These are phyloP conservation scores for Myriosclerotinia scirpicola DNA, from an alignment of 2,329 filamentous ascomycete genomes.

Conservation along the genomic window DNA sequence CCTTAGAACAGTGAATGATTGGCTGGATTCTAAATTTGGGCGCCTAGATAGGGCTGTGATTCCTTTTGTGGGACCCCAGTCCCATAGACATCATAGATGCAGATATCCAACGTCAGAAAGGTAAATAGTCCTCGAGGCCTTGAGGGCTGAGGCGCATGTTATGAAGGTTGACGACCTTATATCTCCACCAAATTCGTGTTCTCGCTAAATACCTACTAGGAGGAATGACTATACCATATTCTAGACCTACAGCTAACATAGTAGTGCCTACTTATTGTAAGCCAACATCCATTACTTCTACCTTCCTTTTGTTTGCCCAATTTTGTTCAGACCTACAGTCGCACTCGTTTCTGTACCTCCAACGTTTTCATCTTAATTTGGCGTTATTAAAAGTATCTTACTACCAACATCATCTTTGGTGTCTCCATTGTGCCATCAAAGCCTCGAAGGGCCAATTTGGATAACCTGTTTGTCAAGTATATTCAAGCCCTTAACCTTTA, in stretches of 20 bases:
- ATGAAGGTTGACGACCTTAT: constrained; percentile 5
- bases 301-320: constrained; percentile 11
- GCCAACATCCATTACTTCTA: constrained; percentile 4
- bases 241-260: constrained; percentile 16
- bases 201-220: background rate
- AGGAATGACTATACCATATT: constrained; percentile 9
- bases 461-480: constrained; percentile 9
- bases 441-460: background rate
- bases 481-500: constrained; percentile 3
- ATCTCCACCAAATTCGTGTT: constrained; percentile 11
- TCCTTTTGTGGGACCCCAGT: background rate
- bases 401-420: background rate
- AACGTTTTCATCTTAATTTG: background rate
- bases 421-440: background rate
- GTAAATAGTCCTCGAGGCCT: background rate
- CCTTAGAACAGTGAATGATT: background rate
- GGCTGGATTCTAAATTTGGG: constrained; percentile 2
- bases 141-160: constrained; percentile 1
- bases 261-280: constrained; percentile 12
- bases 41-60: constrained; percentile 17
- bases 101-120: background rate
- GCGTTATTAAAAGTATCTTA: background rate
- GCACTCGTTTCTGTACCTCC: constrained; percentile 4
- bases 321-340: constrained; percentile 4
- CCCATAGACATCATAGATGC: background rate